Base-by-base conservation (phyloP, 495 filamentous ascomycete species). In the Thozetella sp. region DNA sequence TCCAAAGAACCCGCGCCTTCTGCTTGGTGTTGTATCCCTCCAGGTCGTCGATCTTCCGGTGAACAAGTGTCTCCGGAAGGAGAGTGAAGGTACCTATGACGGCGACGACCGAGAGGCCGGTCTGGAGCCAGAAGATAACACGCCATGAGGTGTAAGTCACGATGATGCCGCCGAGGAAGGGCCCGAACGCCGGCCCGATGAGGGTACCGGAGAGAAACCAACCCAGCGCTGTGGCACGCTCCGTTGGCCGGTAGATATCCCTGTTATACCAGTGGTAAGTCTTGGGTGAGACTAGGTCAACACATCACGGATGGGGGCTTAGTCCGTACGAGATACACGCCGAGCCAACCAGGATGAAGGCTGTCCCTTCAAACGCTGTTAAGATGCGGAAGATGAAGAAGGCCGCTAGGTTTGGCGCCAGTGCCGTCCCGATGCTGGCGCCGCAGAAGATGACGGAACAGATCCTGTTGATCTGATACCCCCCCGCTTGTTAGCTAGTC, bases 101-200 rank as follows among this genome's bases (percentile, higher is more conserved):
- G 12, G 82, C 86, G 12, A 79, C 57, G 4, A 82, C 87, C 2
- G 81, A 83, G 0, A 92, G 75, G 0, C 80, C 88, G 11, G 86
- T 81, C 65, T 91, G 88, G 15, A 91, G 80, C 85, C 88, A 91
- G 75, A 91, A 91, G 26, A 91, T 87, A 34, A 80, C 81, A 25
- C 88, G 72, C 89, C 89, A 92, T 6, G 83, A 81, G 17, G 78
- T 73, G 70, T 83, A 91, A 0, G 86, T 91, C 17, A 91, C 87
- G 50, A 92, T 89, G 43, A 91, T 83, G 25, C 85, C 86, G 10
- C 84, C 84, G 23, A 87, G 63, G 62, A 90, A 88, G 2, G 89
- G 89, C 10, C 89, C 89, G 19, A 91, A 72, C 22, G 88, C 88
- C 22, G 90, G 89, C 0, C 89, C 89, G 54, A 90, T 84, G 1